Base-by-base conservation (phyloP, 805 yeast genomes). In the Blastobotrys muscicola region DNA sequence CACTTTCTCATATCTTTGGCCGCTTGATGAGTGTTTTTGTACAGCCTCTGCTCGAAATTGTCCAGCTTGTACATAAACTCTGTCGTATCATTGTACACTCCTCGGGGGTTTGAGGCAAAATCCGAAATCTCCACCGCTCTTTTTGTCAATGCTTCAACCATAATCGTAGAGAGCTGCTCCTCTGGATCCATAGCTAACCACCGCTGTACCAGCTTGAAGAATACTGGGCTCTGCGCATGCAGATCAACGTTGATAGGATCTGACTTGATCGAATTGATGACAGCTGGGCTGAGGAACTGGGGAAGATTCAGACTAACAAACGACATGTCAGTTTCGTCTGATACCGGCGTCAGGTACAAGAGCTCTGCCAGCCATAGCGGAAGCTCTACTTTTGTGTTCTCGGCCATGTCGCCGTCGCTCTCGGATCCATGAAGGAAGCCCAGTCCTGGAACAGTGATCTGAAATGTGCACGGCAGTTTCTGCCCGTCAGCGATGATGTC, bases 291-390 rank as follows among this genome's bases (percentile, higher is more conserved):
- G 44, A 87, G 72, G 34, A 80, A 76, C 2, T 78, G 83, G 0
- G 97, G 97, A 39, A 75, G 78, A 20, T 76, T 64, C 43, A 87
- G 67, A 39, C 76, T 80, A 4, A 85, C 67, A 52, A 85, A 84
- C 4, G 82, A 76, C 4, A 58, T 51, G 11, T 40, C 49, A n/a
- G 48, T 49, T 35, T 44, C 60, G 41, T 45, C 53, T 16, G 51
- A 35, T n/a, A 48, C 42, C 4, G 12, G 59, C 33, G 49, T 46
- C 8, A 55, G 51, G 62, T 95, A 95, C 29, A 89, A 64, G 1
- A 82, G 74, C 46, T 80, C 80, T 0, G 95, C 94, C 34, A 90
- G 63, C 97, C 97, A 90, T 26, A 87, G 61, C 0, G 97, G 97
- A 16, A 90, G 68, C 45, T 84, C 89, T 2, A 86, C 55, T 54